Percentiles rank a stretch among this genome's conserved stretches.
These are phyloP conservation scores for Colletotrichum sp. DNA, from an alignment of 2,329 filamentous ascomycete genomes.

Conservation along the genomic window DNA sequence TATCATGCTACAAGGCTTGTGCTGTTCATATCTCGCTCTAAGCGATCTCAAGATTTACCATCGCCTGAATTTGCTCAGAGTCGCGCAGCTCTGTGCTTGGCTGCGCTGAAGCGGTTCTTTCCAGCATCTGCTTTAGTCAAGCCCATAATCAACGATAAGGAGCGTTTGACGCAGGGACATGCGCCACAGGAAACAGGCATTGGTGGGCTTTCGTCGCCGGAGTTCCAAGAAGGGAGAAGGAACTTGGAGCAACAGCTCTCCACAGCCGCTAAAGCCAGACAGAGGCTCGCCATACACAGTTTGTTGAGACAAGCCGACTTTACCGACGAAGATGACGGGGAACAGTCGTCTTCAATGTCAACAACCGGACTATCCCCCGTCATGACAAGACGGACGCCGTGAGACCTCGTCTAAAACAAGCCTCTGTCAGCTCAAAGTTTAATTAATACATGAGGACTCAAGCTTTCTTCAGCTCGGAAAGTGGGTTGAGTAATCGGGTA, in stretches of 20 bases:
- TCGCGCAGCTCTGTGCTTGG: conserved; percentile 30
- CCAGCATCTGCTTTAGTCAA: conserved; percentile 26
- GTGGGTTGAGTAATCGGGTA: neutral
- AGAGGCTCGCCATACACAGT: conserved; percentile 33
- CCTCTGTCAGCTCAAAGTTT: neutral
- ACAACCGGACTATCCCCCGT: neutral
- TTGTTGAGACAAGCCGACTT: conserved; percentile 30
- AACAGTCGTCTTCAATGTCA: conserved; percentile 3
- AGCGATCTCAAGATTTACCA: conserved; percentile 7
- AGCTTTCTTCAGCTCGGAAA: neutral
- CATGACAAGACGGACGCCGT: neutral
- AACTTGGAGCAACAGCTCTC: conserved; percentile 20
- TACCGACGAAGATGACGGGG: conserved; percentile 27
- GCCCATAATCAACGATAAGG: conserved; percentile 32
- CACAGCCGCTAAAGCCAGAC: conserved; percentile 24
- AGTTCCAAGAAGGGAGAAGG: neutral
- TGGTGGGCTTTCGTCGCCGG: conserved; percentile 16
- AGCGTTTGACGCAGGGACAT: conserved; percentile 1
- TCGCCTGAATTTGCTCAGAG: conserved; percentile 28
- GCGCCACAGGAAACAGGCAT: conserved; percentile 14
- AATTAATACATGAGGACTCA: neutral
- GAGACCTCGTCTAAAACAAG: neutral
- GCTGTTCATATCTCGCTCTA: conserved; percentile 28
- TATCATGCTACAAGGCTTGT: conserved; percentile 46
- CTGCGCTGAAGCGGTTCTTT: conserved; percentile 30